A percentile compares a stretch with the other conserved stretches of the same genome.
phyloP scores from a whole-genome alignment of 106 monocot species.

The Agapanthus africanus region DNA sequence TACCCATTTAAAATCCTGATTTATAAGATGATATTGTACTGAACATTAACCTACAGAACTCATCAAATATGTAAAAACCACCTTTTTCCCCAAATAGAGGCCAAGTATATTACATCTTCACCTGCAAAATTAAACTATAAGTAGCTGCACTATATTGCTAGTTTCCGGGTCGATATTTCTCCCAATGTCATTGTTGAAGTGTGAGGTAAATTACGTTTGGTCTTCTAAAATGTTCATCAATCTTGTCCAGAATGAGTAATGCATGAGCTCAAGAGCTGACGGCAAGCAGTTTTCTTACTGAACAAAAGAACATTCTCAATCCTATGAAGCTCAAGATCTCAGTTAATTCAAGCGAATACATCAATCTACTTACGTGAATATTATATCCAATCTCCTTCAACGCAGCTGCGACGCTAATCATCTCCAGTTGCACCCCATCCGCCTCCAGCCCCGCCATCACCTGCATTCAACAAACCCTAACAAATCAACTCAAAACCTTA shows the following conservation, averaged over 20 bases:
- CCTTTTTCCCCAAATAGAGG: neutral
- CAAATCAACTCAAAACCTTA: neutral
- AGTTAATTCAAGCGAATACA: neutral
- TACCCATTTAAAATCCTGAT: neutral
- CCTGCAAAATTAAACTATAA: neutral
- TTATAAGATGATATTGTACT: neutral
- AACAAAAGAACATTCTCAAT: neutral
- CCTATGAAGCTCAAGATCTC: neutral
- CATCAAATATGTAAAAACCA: neutral
- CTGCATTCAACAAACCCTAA: conserved; percentile 16
- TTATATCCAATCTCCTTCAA: conserved; percentile 60
- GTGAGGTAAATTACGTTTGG: neutral
- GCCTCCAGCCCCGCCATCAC: conserved; percentile 42
- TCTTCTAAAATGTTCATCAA: neutral
- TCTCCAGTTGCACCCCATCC: conserved; percentile 50
- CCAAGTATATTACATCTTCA: neutral
- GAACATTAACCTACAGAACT: neutral
- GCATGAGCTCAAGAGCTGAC: neutral
- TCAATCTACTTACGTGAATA: conserved; percentile 32
- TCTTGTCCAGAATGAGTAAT: neutral
- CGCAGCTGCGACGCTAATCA: conserved; percentile 46
- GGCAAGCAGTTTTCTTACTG: neutral
- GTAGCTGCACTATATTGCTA: neutral
- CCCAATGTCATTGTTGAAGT: neutral
- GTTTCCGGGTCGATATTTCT: neutral